Evolutionary conservation across 2,329 filamentous ascomycete species (phyloP), one percentile per base, ranked within the genome.

Genomic region (Verticillium isaacii): DNA sequence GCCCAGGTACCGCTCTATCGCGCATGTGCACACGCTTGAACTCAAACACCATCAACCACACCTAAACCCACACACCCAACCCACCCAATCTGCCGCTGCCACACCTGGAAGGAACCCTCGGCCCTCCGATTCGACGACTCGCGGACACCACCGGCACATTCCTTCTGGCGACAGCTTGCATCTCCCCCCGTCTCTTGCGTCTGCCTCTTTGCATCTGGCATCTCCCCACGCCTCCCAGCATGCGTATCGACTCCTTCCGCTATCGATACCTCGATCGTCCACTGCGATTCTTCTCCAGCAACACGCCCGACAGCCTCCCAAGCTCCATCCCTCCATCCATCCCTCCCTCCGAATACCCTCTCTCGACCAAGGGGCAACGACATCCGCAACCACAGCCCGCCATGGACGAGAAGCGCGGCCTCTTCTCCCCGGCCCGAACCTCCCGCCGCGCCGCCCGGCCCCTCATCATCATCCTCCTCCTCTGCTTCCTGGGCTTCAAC

Each of bases 361-460:
- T 45, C 15, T 3, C 45, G 19, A 50, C n/a, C 19, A 50, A 50
- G 14, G 36, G 19, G 45, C 37, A 23, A 15, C 32, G 6, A 12
- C 41, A 8, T 2, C 23, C 41, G 41, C 41, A 9, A 2, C 41
- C 41, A 5, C 41, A 11, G 14, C 23, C 19, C 32, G 54, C 57
- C 25, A 66, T 66, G 64, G 64, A 66, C 41, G 64, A 63, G 63
- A 66, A 66, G 60, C 61, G n/a, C 41, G 56, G 45, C 19, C 57
- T 59, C 41, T 50, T 50, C 56, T 54, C 29, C 19, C 12, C 32
- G 19, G 36, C 58, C 2, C 56, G 61, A 12, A 39, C 59, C 36
- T 25, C 50, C 50, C 63, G 63, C 59, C 61, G 56, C 25, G 62
- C 52, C 56, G 37, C 32, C 37, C 37, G 59, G 34, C 17, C 61